Evolutionary conservation across 345 rosid genomes (phyloP).

Genomic region (Microcos paniculata): DNA sequence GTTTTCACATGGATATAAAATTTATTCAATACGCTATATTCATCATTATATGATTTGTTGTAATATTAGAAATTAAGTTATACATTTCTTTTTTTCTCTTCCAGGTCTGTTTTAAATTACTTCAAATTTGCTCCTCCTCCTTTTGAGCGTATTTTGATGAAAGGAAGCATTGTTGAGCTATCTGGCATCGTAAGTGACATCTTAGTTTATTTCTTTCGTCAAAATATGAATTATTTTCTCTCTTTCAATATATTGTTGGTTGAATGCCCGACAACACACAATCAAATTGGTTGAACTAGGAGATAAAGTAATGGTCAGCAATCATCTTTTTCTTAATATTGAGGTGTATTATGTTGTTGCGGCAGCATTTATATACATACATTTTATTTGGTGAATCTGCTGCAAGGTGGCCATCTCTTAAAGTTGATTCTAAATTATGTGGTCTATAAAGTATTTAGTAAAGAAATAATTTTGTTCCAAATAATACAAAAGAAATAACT

Average conservation of each 20-base stretch:
- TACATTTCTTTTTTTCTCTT: constrained; percentile 15
- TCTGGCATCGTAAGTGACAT: constrained; percentile 40
- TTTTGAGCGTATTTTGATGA: constrained; percentile 55
- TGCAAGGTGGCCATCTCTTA: background rate
- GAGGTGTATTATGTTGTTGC: background rate
- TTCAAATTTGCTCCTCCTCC: constrained; percentile 83
- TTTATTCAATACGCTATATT: background rate
- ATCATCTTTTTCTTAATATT: background rate
- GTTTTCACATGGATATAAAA: background rate
- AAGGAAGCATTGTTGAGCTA: constrained; percentile 29
- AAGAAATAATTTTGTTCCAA: background rate
- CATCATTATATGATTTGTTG: background rate
- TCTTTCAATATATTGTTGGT: background rate
- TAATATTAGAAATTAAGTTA: background rate
- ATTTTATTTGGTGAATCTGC: background rate
- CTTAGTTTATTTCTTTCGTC: background rate
- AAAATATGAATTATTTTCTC: background rate
- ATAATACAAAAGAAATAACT: background rate
- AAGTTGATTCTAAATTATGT: background rate
- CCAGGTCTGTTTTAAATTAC: constrained; percentile 69
- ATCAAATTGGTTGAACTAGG: background rate
- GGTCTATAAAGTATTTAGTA: background rate
- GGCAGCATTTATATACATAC: background rate
- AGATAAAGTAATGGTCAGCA: background rate
- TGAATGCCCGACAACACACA: background rate